phyloP scores from a whole-genome alignment of 495 filamentous ascomycete species.

The Aspergillus egyptiacus region DNA sequence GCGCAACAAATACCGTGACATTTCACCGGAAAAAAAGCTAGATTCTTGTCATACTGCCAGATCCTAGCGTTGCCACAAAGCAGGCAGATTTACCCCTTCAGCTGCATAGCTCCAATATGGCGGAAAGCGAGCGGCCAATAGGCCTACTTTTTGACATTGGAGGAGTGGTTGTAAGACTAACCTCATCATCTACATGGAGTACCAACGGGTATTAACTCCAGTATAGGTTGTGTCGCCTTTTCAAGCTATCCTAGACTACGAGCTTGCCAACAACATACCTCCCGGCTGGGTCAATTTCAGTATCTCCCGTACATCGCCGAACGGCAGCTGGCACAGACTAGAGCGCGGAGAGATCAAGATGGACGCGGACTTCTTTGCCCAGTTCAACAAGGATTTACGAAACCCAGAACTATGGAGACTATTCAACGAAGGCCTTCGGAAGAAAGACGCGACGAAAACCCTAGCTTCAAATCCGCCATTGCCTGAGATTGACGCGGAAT shows the following conservation, averaged over 20 bases:
- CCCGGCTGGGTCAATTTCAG: conserved; percentile 86
- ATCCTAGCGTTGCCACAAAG: not conserved
- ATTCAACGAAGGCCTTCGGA: conserved; percentile 43
- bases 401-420: conserved; percentile 58
- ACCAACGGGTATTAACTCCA: conserved; percentile 1
- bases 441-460: conserved; percentile 24
- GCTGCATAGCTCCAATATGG: conserved; percentile 23
- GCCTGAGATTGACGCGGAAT: conserved; percentile 71
- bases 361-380: conserved; percentile 66
- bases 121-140: conserved; percentile 50
- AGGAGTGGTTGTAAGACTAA: conserved; percentile 80
- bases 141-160: conserved; percentile 94
- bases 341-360: conserved; percentile 70
- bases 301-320: conserved; percentile 70
- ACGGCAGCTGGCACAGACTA: conserved; percentile 80
- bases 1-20: not conserved
- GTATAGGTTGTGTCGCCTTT: conserved; percentile 82
- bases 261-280: conserved; percentile 66
- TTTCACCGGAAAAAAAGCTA: too few species aligned
- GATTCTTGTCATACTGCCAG: too few species aligned
- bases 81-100: not conserved
- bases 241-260: conserved; percentile 87
- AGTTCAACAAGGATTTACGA: conserved; percentile 69
- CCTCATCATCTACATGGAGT: not conserved
- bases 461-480: conserved; percentile 49